Percentiles rank a stretch among this genome's conserved stretches.
Evolutionary conservation across 2,329 filamentous ascomycete species (phyloP).

Genomic region (Plectosphaerella cucumerina): DNA sequence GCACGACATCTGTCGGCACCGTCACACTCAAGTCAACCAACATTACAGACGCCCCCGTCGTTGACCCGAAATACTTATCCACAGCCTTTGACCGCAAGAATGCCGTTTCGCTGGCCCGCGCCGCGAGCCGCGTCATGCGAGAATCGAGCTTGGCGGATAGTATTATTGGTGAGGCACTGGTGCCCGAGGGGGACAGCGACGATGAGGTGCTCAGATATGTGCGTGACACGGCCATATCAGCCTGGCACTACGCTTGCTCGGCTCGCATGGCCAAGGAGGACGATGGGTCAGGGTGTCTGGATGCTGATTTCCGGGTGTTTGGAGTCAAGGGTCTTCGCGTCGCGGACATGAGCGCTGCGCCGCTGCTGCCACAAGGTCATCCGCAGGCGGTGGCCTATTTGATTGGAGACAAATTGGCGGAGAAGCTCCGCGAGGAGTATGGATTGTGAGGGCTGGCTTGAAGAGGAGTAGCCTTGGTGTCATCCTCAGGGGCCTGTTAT

Average conservation of each 20-base stretch:
- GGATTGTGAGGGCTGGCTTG: too few species aligned
- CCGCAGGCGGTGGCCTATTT: background rate
- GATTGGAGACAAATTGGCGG: too few species aligned
- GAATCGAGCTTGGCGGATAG: background rate
- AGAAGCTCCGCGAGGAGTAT: too few species aligned
- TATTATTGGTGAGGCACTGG: background rate
- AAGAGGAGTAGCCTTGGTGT: too few species aligned
- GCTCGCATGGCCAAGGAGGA: constrained; percentile 45
- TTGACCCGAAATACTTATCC: constrained; percentile 23
- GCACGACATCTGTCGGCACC: constrained; percentile 17
- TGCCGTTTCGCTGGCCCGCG: background rate
- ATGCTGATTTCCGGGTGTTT: constrained; percentile 20
- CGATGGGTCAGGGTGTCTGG: constrained; percentile 51
- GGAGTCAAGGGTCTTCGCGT: constrained; percentile 15
- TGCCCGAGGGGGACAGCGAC: background rate
- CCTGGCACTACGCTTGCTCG: background rate
- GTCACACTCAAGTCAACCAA: constrained; percentile 15
- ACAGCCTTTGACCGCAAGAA: constrained; percentile 19
- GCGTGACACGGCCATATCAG: background rate
- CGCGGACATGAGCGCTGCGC: constrained; percentile 16
- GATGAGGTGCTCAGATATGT: background rate
- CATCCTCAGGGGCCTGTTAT: too few species aligned
- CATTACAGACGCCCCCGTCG: constrained; percentile 10
- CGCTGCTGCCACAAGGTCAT: background rate
- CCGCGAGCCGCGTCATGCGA: background rate